These are phyloP conservation scores for Podospora comata DNA, from an alignment of 495 filamentous ascomycete genomes.

Conservation along the genomic window DNA sequence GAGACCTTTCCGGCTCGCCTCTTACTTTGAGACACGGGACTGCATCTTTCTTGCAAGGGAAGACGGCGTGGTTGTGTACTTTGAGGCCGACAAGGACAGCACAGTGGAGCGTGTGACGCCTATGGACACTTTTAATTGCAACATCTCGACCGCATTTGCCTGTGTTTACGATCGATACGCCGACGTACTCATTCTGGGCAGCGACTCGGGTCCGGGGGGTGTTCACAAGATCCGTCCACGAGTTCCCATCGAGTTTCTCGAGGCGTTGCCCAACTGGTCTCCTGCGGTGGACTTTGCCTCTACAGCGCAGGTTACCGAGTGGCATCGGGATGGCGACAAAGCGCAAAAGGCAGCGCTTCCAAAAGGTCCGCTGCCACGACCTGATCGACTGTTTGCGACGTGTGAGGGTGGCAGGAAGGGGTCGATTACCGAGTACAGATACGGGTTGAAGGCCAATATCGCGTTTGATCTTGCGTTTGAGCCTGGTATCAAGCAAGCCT, in stretches of 20 bases:
- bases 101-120: slow-evolving; percentile 48
- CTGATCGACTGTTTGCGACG: slow-evolving; percentile 50
- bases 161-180: slow-evolving; percentile 48
- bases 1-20: slow-evolving; percentile 59
- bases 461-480: slow-evolving; percentile 51
- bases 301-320: slow-evolving; percentile 33
- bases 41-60: slow-evolving; percentile 77
- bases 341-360: not conserved
- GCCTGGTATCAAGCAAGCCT: slow-evolving; percentile 41
- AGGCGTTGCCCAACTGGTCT: slow-evolving; percentile 71
- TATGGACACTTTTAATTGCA: slow-evolving; percentile 58
- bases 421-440: slow-evolving; percentile 65
- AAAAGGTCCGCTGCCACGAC: slow-evolving; percentile 21
- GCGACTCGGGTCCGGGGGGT: slow-evolving; percentile 77
- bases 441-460: slow-evolving; percentile 67
- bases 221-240: slow-evolving; percentile 47
- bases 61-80: slow-evolving; percentile 68
- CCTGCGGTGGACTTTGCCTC: slow-evolving; percentile 70
- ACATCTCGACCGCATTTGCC: slow-evolving; percentile 66
- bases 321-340: slow-evolving; percentile 17
- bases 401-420: slow-evolving; percentile 58
- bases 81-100: slow-evolving; percentile 58
- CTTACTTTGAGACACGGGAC: slow-evolving; percentile 59
- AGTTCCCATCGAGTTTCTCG: slow-evolving; percentile 37
- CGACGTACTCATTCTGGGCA: slow-evolving; percentile 76